A percentile compares a stretch with the other conserved stretches of the same genome.
Evolutionary conservation across 352 stramenopile species (phyloP).

Genomic region (Globisporangium mamillatum): DNA sequence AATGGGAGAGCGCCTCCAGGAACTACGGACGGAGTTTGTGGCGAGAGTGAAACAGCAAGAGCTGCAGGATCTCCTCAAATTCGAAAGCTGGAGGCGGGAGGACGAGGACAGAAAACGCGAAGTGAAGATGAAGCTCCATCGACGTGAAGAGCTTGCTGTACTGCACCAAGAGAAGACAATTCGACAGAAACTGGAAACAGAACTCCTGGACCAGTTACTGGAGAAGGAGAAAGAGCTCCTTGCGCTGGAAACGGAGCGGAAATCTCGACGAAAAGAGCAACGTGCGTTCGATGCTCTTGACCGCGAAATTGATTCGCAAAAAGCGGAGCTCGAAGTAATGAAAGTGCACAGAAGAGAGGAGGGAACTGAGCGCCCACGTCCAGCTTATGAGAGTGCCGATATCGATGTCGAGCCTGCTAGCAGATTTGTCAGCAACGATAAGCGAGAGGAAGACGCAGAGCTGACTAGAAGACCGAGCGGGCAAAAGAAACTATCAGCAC

Average conservation of each 20-base stretch:
- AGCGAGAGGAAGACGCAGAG: background rate
- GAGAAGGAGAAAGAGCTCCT: slow-evolving; percentile 47
- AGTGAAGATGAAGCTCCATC: slow-evolving; percentile 31
- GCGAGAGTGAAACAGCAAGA: slow-evolving; percentile 70
- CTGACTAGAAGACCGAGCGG: background rate
- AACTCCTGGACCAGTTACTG: slow-evolving; percentile 37
- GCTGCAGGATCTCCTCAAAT: slow-evolving; percentile 59
- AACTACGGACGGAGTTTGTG: slow-evolving; percentile 70
- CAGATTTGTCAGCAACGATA: background rate
- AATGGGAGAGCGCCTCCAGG: slow-evolving; percentile 63
- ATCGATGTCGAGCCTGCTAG: background rate
- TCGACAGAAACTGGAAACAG: slow-evolving; percentile 51
- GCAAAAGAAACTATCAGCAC: background rate
- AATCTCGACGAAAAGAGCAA: slow-evolving; percentile 28
- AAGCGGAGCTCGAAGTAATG: slow-evolving; percentile 14
- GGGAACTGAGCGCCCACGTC: background rate
- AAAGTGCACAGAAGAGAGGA: slow-evolving; percentile 1
- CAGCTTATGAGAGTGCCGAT: background rate
- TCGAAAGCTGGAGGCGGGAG: slow-evolving; percentile 73
- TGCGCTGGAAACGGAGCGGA: slow-evolving; percentile 35
- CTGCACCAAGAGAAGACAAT: slow-evolving; percentile 52
- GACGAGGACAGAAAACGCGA: slow-evolving; percentile 45
- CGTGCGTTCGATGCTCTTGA: slow-evolving; percentile 28
- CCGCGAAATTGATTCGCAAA: slow-evolving; percentile 19
- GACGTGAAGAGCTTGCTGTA: slow-evolving; percentile 41